These are phyloP conservation scores for Fusarium sp. DNA, from an alignment of 2,329 filamentous ascomycete species.

Conservation along the genomic window DNA sequence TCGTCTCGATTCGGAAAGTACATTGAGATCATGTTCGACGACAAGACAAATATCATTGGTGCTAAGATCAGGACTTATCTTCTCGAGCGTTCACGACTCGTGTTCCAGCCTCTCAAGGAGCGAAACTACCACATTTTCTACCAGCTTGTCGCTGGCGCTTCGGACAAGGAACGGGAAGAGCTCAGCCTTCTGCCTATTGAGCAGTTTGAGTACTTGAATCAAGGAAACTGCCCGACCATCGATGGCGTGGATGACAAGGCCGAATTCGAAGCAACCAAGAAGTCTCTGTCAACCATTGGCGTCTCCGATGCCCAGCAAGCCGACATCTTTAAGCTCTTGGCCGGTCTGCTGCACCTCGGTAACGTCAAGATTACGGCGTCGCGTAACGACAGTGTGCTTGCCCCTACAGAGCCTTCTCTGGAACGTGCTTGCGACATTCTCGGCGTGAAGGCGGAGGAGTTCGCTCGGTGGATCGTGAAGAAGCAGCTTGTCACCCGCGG, in stretches of 20 bases:
- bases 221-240: slow-evolving; percentile 90
- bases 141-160: slow-evolving; percentile 92
- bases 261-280: slow-evolving; percentile 90
- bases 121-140: slow-evolving; percentile 99
- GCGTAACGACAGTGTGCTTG: slow-evolving; percentile 86
- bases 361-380: slow-evolving; percentile 97
- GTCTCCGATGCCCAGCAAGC: slow-evolving; percentile 79
- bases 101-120: slow-evolving; percentile 97
- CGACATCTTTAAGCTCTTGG: slow-evolving; percentile 90
- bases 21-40: slow-evolving; percentile 99
- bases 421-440: slow-evolving; percentile 85
- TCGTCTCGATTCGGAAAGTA: slow-evolving; percentile 99
- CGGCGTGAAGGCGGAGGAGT: slow-evolving; percentile 86
- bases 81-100: slow-evolving; percentile 92
- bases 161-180: slow-evolving; percentile 83
- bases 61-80: slow-evolving; percentile 97
- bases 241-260: slow-evolving; percentile 96
- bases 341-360: slow-evolving; percentile 91
- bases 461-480: slow-evolving; percentile 98
- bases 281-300: slow-evolving; percentile 89
- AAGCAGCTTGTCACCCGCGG: slow-evolving; percentile 97
- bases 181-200: slow-evolving; percentile 85
- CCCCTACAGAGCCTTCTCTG: slow-evolving; percentile 83
- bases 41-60: slow-evolving; percentile 94
- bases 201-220: slow-evolving; percentile 95